Evolutionary conservation across 2,329 filamentous ascomycete genomes (phyloP).

Genomic region (Fusarium sp.): DNA sequence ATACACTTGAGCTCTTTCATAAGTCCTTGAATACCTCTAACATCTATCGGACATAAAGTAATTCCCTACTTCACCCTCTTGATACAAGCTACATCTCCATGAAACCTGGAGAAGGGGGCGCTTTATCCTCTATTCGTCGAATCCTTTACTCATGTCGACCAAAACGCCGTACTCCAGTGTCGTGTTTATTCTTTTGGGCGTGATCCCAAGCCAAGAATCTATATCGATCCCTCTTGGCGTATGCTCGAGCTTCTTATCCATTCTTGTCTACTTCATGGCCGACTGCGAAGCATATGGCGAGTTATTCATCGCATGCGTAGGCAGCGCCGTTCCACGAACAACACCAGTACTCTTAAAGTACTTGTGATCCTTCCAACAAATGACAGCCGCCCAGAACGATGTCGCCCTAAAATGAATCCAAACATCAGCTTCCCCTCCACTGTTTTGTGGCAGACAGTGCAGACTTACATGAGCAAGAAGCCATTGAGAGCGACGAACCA

Average conservation of each 20-base stretch:
- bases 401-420: not conserved
- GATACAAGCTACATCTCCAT: not conserved
- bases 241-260: not conserved
- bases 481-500: slow-evolving; percentile 22
- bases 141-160: not conserved
- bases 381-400: slow-evolving; percentile 20
- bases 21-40: not conserved
- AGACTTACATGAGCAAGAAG: slow-evolving; percentile 20
- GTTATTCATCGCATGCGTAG: not conserved
- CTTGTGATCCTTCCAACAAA: slow-evolving; percentile 16
- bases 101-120: not conserved
- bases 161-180: not conserved
- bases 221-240: not conserved
- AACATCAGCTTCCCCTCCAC: not conserved
- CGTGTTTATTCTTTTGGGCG: not conserved
- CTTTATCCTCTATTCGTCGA: not conserved
- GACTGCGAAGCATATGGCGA: not conserved
- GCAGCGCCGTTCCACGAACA: slow-evolving; percentile 4
- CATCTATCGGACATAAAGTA: not conserved
- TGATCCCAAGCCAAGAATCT: too few relatives aligned
- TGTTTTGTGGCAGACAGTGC: accelerated
- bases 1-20: not conserved
- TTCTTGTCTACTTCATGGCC: not conserved
- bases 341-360: slow-evolving; percentile 7
- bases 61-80: too few relatives aligned